Percentiles rank a stretch among this genome's conserved stretches.
Evolutionary conservation across 2,329 filamentous ascomycete genomes (phyloP).

Genomic region (Eutypa lata): DNA sequence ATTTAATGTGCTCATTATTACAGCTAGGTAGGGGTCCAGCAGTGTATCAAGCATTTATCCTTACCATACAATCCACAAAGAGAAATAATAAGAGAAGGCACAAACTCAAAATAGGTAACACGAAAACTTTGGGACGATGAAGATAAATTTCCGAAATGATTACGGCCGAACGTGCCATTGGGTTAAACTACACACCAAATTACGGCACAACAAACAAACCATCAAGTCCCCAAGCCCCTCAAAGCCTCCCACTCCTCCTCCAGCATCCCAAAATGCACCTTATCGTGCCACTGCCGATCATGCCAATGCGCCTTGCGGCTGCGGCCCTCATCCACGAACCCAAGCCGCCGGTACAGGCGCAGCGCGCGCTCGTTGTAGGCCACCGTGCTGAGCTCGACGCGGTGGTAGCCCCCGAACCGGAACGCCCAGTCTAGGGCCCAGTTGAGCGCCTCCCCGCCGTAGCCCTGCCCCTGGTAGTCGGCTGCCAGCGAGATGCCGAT

Average conservation of each 20-base stretch:
- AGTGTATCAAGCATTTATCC: too few species aligned
- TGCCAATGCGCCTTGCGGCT: conserved; percentile 39
- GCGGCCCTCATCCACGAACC: conserved; percentile 42
- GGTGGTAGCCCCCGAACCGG: conserved; percentile 39
- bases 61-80: too few species aligned
- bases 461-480: conserved; percentile 36
- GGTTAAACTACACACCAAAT: too few species aligned
- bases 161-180: too few species aligned
- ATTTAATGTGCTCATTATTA: too few species aligned
- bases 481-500: conserved; percentile 36
- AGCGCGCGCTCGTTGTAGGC: conserved; percentile 40
- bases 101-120: too few species aligned
- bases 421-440: conserved; percentile 48
- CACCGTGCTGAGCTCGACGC: conserved; percentile 37
- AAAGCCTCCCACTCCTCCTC: conserved; percentile 34
- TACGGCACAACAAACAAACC: too few species aligned
- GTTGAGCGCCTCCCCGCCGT: conserved; percentile 43
- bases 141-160: too few species aligned
- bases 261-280: conserved; percentile 33
- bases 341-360: conserved; percentile 41
- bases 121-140: too few species aligned
- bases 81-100: too few species aligned
- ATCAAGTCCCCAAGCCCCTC: too few species aligned
- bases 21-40: too few species aligned
- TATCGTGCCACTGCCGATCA: conserved; percentile 38